Evolutionary conservation across 2,329 filamentous ascomycete genomes (phyloP).

Genomic region (Coleophoma crateriformis): DNA sequence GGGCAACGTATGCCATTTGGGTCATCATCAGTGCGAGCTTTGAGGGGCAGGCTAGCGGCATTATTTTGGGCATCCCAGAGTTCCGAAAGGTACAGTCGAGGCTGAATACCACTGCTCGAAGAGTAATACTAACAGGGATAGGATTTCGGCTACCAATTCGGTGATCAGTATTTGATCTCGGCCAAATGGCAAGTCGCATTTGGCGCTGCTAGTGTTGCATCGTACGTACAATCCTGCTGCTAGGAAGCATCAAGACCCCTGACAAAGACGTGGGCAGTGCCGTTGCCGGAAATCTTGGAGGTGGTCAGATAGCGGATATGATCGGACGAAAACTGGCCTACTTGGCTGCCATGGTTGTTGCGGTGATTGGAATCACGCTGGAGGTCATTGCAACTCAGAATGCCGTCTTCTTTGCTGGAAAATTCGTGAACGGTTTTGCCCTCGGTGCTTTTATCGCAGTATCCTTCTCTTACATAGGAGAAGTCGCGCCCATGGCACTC

Average conservation of each 20-base stretch:
- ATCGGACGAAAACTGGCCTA: slow-evolving; percentile 28
- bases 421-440: slow-evolving; percentile 34
- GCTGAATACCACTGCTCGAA: too few relatives aligned
- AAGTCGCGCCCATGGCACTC: not conserved
- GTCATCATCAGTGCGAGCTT: slow-evolving; percentile 32
- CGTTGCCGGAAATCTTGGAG: slow-evolving; percentile 27
- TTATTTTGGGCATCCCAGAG: slow-evolving; percentile 35
- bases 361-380: slow-evolving; percentile 27
- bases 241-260: too few relatives aligned
- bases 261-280: too few relatives aligned
- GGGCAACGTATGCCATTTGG: slow-evolving; percentile 35
- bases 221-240: too few relatives aligned
- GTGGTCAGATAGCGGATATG: slow-evolving; percentile 30
- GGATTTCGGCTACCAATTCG: slow-evolving; percentile 34
- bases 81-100: slow-evolving; percentile 25
- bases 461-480: slow-evolving; percentile 14
- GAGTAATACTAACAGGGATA: too few relatives aligned
- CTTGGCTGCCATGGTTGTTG: slow-evolving; percentile 29
- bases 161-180: slow-evolving; percentile 32
- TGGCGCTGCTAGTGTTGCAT: slow-evolving; percentile 30
- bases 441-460: slow-evolving; percentile 41
- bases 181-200: slow-evolving; percentile 40
- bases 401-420: slow-evolving; percentile 37
- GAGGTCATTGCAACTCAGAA: slow-evolving; percentile 26
- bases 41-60: slow-evolving; percentile 35